Evolutionary conservation across 2,329 filamentous ascomycete genomes (phyloP).

Genomic region (Aureobasidium uvarum): DNA sequence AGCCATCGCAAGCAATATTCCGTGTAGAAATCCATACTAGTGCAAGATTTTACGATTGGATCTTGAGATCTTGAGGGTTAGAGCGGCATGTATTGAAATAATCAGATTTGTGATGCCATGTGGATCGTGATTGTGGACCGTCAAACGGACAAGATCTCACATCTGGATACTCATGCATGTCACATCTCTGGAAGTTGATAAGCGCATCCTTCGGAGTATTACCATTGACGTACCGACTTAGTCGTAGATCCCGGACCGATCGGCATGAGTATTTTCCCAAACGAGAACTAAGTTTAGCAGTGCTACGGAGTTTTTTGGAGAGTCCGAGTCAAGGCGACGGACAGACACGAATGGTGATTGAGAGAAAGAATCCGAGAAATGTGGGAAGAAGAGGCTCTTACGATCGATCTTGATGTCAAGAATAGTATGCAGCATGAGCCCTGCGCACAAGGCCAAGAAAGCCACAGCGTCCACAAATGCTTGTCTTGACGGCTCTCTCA

Average conservation of each 20-base stretch:
- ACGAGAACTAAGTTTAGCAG: background rate
- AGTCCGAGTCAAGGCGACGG: background rate
- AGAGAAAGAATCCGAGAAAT: background rate
- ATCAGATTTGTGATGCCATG: background rate
- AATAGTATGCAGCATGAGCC: background rate
- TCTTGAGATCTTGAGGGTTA: background rate
- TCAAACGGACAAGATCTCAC: background rate
- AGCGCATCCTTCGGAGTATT: background rate
- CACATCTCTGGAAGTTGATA: slow-evolving; percentile 1
- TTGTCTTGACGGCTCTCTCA: background rate
- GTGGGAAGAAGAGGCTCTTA: background rate
- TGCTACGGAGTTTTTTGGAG: slow-evolving; percentile 4
- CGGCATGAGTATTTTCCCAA: background rate
- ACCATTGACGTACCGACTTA: slow-evolving; percentile 1
- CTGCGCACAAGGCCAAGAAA: slow-evolving; percentile 9
- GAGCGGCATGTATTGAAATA: background rate
- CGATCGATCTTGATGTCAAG: background rate
- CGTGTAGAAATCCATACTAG: background rate
- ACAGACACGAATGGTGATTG: background rate
- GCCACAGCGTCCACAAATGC: slow-evolving; percentile 3
- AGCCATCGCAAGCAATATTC: background rate
- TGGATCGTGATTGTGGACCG: background rate
- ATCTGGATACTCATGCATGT: background rate
- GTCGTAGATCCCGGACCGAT: slow-evolving; percentile 1
- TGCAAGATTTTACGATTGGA: background rate